Conservation (phyloP, 2,329 filamentous ascomycete genomes). For the Apiospora aurea region DNA sequence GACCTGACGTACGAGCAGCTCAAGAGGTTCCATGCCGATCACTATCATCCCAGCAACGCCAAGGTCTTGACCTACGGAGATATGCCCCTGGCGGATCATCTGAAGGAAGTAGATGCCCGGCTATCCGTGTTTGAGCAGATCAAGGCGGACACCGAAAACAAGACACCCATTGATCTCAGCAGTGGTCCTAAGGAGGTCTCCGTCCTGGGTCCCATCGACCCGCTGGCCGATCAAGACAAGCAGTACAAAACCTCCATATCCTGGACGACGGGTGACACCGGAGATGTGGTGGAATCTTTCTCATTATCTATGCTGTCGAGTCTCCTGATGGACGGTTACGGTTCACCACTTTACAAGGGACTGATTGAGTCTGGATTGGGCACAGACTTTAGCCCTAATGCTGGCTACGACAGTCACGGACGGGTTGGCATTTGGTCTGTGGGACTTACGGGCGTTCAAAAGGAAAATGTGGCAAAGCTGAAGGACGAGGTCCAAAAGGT, state of each 20-base stretch:
- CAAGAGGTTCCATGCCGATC: constrained; percentile 84
- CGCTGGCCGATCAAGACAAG: constrained; percentile 82
- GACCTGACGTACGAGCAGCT: constrained; percentile 92
- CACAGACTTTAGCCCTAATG: constrained; percentile 93
- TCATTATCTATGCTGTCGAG: constrained; percentile 83
- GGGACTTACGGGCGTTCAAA: constrained; percentile 87
- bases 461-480: constrained; percentile 79
- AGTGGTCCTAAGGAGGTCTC: constrained; percentile 72
- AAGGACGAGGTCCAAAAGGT: constrained; percentile 77
- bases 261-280: constrained; percentile 87
- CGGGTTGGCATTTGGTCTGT: constrained; percentile 86
- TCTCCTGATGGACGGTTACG: constrained; percentile 90
- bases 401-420: constrained; percentile 84
- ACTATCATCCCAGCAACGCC: constrained; percentile 97
- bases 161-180: constrained; percentile 75
- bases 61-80: constrained; percentile 96
- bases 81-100: constrained; percentile 82
- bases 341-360: constrained; percentile 88
- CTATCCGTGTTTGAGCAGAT: constrained; percentile 78
- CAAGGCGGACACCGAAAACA: constrained; percentile 74
- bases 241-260: constrained; percentile 95
- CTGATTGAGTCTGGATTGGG: constrained; percentile 90
- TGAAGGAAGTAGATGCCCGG: constrained; percentile 78
- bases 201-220: constrained; percentile 83
- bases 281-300: constrained; percentile 87